These are phyloP conservation scores for Hypoxylon fragiforme DNA, from an alignment of 495 filamentous ascomycete genomes.

Conservation along the genomic window DNA sequence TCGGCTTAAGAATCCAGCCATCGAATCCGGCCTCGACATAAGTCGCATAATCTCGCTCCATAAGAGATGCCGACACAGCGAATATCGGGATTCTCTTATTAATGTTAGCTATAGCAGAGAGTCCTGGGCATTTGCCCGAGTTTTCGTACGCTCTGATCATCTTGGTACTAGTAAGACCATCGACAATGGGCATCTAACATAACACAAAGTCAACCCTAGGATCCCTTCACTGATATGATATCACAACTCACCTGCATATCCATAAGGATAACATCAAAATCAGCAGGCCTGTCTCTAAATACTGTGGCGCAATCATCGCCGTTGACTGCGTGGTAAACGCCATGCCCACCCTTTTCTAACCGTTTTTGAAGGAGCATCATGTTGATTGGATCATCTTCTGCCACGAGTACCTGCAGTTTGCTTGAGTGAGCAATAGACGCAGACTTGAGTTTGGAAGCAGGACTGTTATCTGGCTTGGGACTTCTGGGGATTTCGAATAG, in stretches of 20 bases:
- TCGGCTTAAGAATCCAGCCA: conserved; percentile 81
- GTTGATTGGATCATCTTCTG: conserved; percentile 94
- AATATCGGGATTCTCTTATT: conserved; percentile 76
- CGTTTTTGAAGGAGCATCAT: conserved; percentile 85
- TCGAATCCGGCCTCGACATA: conserved; percentile 89
- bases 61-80: conserved; percentile 83
- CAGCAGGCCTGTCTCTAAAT: conserved; percentile 60
- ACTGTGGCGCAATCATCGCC: conserved; percentile 81
- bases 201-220: conserved; percentile 1
- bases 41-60: conserved; percentile 67
- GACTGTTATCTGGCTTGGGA: conserved; percentile 5
- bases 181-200: conserved; percentile 86
- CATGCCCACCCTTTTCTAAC: conserved; percentile 77
- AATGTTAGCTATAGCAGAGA: conserved; percentile 51
- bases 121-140: conserved; percentile 38
- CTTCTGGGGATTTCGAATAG: conserved; percentile 40
- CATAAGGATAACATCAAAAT: conserved; percentile 90
- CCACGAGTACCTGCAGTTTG: conserved; percentile 71
- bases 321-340: conserved; percentile 73
- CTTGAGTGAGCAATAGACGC: conserved; percentile 11
- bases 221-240: neutral
- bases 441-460: neutral
- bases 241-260: conserved; percentile 76
- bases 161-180: conserved; percentile 80
- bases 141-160: conserved; percentile 77